Evolutionary conservation across 2,329 filamentous ascomycete genomes (phyloP).

Genomic region (Colletotrichum sp.): DNA sequence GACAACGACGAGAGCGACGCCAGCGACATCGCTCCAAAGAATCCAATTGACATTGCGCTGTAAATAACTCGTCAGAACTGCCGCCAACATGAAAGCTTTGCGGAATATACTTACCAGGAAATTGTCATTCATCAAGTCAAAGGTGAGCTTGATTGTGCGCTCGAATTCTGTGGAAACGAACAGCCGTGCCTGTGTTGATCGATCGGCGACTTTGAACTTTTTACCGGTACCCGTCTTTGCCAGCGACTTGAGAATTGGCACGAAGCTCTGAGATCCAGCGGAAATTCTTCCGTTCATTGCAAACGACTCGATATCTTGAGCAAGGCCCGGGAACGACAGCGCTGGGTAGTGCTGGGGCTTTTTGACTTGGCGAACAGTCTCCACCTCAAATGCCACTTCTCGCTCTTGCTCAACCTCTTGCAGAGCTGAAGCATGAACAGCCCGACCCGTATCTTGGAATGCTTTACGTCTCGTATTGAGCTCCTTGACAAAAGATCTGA

Average conservation of each 20-base stretch:
- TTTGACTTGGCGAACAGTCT: constrained; percentile 60
- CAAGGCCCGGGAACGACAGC: constrained; percentile 48
- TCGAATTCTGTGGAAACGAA: constrained; percentile 52
- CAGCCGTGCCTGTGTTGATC: constrained; percentile 26
- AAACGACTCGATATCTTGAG: constrained; percentile 51
- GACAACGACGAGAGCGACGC: constrained; percentile 61
- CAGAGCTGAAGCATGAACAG: constrained; percentile 53
- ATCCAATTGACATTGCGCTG: constrained; percentile 64
- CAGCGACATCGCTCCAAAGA: constrained; percentile 52
- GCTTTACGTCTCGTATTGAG: constrained; percentile 30
- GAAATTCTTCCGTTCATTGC: constrained; percentile 46
- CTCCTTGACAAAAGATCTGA: constrained; percentile 34
- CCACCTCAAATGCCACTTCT: constrained; percentile 63
- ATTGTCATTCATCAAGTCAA: constrained; percentile 32
- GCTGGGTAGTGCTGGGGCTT: constrained; percentile 44
- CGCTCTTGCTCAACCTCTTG: constrained; percentile 66
- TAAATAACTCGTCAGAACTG: background rate
- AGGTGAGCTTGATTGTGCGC: constrained; percentile 42
- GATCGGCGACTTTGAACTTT: constrained; percentile 31
- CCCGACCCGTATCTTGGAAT: constrained; percentile 41
- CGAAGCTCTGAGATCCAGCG: constrained; percentile 38
- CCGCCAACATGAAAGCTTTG: background rate
- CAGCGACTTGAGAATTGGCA: constrained; percentile 47
- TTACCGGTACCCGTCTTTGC: constrained; percentile 35
- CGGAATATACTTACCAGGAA: constrained; percentile 32